Evolutionary conservation across 805 yeast species (phyloP), one percentile per base, ranked within the genome.

Genomic region (Spencermartinsiella europaea): DNA sequence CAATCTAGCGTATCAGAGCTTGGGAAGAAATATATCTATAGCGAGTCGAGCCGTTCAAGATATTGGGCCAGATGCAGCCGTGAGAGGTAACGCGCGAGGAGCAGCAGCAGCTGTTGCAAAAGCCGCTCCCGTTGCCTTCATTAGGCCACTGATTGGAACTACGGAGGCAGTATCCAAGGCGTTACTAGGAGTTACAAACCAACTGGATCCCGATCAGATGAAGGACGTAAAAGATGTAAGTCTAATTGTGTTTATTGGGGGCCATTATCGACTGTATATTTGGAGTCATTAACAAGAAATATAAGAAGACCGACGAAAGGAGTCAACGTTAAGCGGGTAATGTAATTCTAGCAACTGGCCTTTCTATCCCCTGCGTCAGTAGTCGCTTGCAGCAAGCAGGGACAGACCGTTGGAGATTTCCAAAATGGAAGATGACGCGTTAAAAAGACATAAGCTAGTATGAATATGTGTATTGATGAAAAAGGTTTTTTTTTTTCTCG

Each of bases 111-210:
- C 87, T 1, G 71, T 88, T 12, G 81, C 85, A 12, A 77, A 76
- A 52, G 87, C 84, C 0, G 79, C 95, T 1, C 97, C 97, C 0
- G 78, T 87, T 14, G 81, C 87, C 16, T 64, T 90, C 14, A 73
- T 90, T 1, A 65, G 96, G 37, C 96, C 97, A 1, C 74, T 88
- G 51, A 88, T 90, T 56, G 98, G 97, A 1, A 88, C 95, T 0
- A 85, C 96, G 0, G 96, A 88, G 61, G 95, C 95, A 0, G 73
- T 90, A 4, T 83, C 91, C 4, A 85, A 81, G 58, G 76, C 95
- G 0, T 69, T 90, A 42, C 75, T 87, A 68, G 98, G 98, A 1
- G 73, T 90, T 5, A 80, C 88, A 35, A 89, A 88, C 60, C 84
- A 83, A 51, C 66, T 90, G 28, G 91, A 87, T 60, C 58, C 58